Conservation (phyloP, 805 yeast species). For the Teunomyces stri region DNA sequence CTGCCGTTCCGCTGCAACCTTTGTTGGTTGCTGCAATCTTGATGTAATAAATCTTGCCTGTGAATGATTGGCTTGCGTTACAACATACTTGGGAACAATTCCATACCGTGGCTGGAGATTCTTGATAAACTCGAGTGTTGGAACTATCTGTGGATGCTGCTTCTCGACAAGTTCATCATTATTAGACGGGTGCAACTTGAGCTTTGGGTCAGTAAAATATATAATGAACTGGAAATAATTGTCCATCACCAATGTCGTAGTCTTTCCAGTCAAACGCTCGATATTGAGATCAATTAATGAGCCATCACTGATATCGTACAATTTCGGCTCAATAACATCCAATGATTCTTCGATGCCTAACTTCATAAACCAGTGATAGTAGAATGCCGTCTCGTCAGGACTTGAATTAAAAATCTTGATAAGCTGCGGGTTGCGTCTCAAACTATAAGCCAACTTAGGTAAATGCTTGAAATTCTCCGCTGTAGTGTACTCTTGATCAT, state of each 20-base stretch:
- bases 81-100: constrained; percentile 21
- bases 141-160: constrained; percentile 8
- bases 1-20: neutral
- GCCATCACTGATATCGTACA: constrained; percentile 15
- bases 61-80: constrained; percentile 37
- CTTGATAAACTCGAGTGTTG: constrained; percentile 16
- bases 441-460: constrained; percentile 31
- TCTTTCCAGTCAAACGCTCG: constrained; percentile 9
- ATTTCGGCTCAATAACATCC: constrained; percentile 28
- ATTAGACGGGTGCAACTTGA: constrained; percentile 27
- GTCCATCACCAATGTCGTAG: constrained; percentile 29
- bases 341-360: constrained; percentile 16
- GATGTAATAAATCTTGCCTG: constrained; percentile 36
- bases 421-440: constrained; percentile 36
- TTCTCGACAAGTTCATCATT: constrained; percentile 17
- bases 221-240: constrained; percentile 25
- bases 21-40: constrained; percentile 24
- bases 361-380: constrained; percentile 32
- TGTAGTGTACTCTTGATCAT: constrained; percentile 17
- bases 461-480: constrained; percentile 25
- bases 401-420: constrained; percentile 39
- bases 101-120: constrained; percentile 8
- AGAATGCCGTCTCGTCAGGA: constrained; percentile 46
- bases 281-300: constrained; percentile 16
- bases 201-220: constrained; percentile 16